Conservation (phyloP, 805 yeast species). For the Spencermartinsiella europaea region DNA sequence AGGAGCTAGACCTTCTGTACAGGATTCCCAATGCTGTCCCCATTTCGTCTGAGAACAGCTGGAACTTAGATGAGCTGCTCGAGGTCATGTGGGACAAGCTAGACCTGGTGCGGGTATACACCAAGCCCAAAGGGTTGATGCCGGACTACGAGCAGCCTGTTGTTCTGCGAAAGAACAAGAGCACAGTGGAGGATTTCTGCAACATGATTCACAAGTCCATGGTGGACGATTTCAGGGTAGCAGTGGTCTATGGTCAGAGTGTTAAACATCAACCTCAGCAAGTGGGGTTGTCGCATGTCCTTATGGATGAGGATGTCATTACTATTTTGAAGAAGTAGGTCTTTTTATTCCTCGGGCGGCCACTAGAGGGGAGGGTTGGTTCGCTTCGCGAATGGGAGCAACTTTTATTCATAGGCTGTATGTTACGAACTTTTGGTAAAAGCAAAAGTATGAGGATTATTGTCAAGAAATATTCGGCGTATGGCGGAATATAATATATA, state of each 20-base stretch:
- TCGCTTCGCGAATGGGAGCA: too few species aligned
- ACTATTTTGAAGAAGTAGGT: conserved; percentile 72
- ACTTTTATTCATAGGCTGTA: too few species aligned
- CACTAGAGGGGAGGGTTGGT: too few species aligned
- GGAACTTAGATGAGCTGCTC: conserved; percentile 93
- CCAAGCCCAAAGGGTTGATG: conserved; percentile 90
- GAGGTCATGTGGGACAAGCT: conserved; percentile 95
- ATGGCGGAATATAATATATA: too few species aligned
- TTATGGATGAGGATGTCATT: conserved; percentile 96
- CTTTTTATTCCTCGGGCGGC: too few species aligned
- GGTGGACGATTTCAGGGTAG: conserved; percentile 89
- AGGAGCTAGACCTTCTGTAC: conserved; percentile 84
- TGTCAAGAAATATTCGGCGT: neutral
- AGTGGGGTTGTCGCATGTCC: conserved; percentile 78
- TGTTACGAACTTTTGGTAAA: too few species aligned
- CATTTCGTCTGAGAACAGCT: conserved; percentile 89
- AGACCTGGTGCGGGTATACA: conserved; percentile 88
- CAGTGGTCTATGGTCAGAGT: conserved; percentile 84
- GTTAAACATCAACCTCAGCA: conserved; percentile 98
- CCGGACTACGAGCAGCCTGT: conserved; percentile 97
- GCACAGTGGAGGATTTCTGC: conserved; percentile 93
- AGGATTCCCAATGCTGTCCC: conserved; percentile 97
- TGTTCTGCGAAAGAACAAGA: conserved; percentile 74
- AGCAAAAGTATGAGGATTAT: neutral
- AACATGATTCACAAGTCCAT: conserved; percentile 91